These are phyloP conservation scores for Exophiala aquamarina DNA, from an alignment of 2,329 filamentous ascomycete species.

Conservation along the genomic window DNA sequence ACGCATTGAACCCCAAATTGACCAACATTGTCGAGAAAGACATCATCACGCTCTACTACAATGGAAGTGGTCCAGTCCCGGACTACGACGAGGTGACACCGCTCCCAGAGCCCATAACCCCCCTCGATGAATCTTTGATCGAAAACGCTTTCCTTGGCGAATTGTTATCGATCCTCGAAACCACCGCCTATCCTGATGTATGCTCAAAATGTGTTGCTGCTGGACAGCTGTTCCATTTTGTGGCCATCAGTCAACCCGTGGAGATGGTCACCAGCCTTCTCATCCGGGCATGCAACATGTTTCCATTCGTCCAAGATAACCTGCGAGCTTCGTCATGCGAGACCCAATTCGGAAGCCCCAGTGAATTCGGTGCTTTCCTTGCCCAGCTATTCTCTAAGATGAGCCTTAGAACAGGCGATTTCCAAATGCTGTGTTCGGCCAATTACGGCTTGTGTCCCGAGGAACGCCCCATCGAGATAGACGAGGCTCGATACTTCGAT, in stretches of 20 bases:
- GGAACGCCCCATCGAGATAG: slow-evolving; percentile 24
- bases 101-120: slow-evolving; percentile 25
- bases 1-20: slow-evolving; percentile 26
- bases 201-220: slow-evolving; percentile 28
- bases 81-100: slow-evolving; percentile 25
- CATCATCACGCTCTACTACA: slow-evolving; percentile 28
- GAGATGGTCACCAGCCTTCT: slow-evolving; percentile 24
- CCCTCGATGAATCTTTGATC: slow-evolving; percentile 15
- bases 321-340: slow-evolving; percentile 25
- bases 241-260: slow-evolving; percentile 25
- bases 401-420: slow-evolving; percentile 25
- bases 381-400: slow-evolving; percentile 30
- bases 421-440: slow-evolving; percentile 22
- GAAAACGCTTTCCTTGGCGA: slow-evolving; percentile 24
- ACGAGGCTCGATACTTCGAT: slow-evolving; percentile 27
- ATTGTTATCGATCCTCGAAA: slow-evolving; percentile 21
- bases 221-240: slow-evolving; percentile 27
- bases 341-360: slow-evolving; percentile 23
- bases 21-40: slow-evolving; percentile 28
- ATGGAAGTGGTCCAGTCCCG: slow-evolving; percentile 28
- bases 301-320: slow-evolving; percentile 13
- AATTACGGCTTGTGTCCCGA: slow-evolving; percentile 20
- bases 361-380: slow-evolving; percentile 25
- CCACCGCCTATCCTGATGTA: slow-evolving; percentile 19
- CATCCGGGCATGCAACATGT: slow-evolving; percentile 23